Conservation (phyloP, 2,329 filamentous ascomycete genomes). For the Calonectria naviculata region DNA sequence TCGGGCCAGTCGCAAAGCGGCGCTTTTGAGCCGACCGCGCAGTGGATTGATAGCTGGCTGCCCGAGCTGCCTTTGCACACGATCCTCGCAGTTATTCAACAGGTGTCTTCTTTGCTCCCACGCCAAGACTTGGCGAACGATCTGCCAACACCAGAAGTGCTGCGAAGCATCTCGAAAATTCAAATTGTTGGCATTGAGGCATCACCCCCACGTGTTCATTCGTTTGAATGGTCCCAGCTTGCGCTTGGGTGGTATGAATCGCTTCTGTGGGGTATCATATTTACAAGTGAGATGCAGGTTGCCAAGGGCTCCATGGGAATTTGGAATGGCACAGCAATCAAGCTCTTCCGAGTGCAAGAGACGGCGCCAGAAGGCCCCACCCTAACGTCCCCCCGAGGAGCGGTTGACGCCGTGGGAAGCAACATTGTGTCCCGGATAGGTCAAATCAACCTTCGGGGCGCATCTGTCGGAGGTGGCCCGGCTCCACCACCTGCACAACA, state of each 20-base stretch:
- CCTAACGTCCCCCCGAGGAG: slow-evolving; percentile 85
- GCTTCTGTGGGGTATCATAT: slow-evolving; percentile 92
- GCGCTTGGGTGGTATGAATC: slow-evolving; percentile 97
- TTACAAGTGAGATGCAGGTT: slow-evolving; percentile 89
- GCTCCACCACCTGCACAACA: slow-evolving; percentile 25
- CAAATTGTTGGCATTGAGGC: slow-evolving; percentile 80
- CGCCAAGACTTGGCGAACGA: slow-evolving; percentile 58
- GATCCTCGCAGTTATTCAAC: slow-evolving; percentile 80
- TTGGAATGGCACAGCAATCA: slow-evolving; percentile 92
- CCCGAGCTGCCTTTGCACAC: slow-evolving; percentile 91
- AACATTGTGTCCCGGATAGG: slow-evolving; percentile 90
- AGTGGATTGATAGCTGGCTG: slow-evolving; percentile 96
- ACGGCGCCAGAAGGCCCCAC: slow-evolving; percentile 83
- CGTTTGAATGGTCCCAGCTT: slow-evolving; percentile 93
- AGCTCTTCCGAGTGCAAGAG: slow-evolving; percentile 90
- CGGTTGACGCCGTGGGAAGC: slow-evolving; percentile 92
- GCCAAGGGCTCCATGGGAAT: slow-evolving; percentile 89
- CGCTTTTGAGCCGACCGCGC: slow-evolving; percentile 80
- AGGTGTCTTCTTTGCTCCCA: slow-evolving; percentile 69
- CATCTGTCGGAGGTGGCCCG: slow-evolving; percentile 37
- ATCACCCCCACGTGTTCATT: slow-evolving; percentile 80
- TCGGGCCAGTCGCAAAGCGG: slow-evolving; percentile 66
- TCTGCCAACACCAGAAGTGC: slow-evolving; percentile 54
- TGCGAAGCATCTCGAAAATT: slow-evolving; percentile 68
- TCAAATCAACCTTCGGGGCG: slow-evolving; percentile 77